Evolutionary conservation across 1,139 yeast species (phyloP).

Genomic region (Cylindricascospora bacillispora): DNA sequence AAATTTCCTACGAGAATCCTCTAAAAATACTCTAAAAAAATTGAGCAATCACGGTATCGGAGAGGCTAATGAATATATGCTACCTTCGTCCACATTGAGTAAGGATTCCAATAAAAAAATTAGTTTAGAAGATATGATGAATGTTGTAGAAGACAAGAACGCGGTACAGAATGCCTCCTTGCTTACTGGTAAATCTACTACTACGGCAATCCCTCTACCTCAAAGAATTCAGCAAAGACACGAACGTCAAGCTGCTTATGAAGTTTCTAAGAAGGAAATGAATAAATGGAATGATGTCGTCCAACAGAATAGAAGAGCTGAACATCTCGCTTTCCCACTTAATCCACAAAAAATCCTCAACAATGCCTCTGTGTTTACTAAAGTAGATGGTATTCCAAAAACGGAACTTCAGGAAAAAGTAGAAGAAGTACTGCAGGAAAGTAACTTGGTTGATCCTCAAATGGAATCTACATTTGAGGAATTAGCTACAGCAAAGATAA

Average conservation of each 20-base stretch:
- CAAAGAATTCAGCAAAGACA: conserved; percentile 72
- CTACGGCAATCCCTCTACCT: conserved; percentile 75
- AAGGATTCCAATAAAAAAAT: conserved; percentile 36
- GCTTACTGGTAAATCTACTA: conserved; percentile 31
- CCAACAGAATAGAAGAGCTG: conserved; percentile 68
- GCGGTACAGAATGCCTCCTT: conserved; percentile 38
- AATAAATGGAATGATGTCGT: conserved; percentile 82
- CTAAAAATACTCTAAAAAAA: conserved; percentile 32
- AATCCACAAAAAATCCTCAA: conserved; percentile 31
- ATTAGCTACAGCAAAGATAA: conserved; percentile 66
- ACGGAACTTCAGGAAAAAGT: conserved; percentile 62
- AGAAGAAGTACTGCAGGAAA: conserved; percentile 44
- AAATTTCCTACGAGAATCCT: conserved; percentile 21
- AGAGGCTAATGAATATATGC: conserved; percentile 58
- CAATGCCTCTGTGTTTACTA: conserved; percentile 43
- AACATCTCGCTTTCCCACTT: conserved; percentile 58
- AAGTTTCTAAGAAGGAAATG: conserved; percentile 74
- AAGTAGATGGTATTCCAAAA: conserved; percentile 34
- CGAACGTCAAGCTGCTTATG: conserved; percentile 86
- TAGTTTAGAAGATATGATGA: conserved; percentile 64
- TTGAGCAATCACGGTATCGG: conserved; percentile 33
- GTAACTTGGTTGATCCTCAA: conserved; percentile 59
- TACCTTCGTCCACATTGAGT: conserved; percentile 35
- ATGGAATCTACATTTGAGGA: conserved; percentile 79
- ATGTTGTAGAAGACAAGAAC: conserved; percentile 39